Percentiles rank a stretch among this genome's conserved stretches.
Evolutionary conservation across 805 yeast species (phyloP).

Genomic region (Deakozyma indianensis): DNA sequence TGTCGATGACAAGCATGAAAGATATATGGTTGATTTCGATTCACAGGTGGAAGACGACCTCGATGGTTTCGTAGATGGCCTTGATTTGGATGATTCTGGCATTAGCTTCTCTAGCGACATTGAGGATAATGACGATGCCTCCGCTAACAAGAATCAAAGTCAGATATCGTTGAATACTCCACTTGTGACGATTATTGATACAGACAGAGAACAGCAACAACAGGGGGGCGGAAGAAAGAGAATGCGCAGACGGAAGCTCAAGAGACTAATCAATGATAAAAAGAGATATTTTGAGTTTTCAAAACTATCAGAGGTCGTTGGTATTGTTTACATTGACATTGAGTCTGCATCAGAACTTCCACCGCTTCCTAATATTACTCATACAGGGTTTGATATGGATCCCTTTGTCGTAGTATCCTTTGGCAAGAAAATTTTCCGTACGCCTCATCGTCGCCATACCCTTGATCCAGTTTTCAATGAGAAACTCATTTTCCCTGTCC

Average conservation of each 20-base stretch:
- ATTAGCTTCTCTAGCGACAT: neutral
- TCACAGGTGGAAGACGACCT: neutral
- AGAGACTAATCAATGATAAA: conserved; percentile 2
- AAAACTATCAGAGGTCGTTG: conserved; percentile 24
- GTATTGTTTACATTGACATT: conserved; percentile 67
- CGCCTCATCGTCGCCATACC: conserved; percentile 73
- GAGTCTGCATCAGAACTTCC: conserved; percentile 67
- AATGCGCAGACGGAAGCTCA: neutral
- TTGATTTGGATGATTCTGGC: conserved; percentile 1
- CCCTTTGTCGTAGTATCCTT: conserved; percentile 88
- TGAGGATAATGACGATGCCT: neutral
- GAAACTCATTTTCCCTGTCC: conserved; percentile 62
- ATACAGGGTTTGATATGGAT: conserved; percentile 86
- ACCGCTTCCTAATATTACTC: conserved; percentile 50
- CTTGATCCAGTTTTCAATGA: conserved; percentile 74
- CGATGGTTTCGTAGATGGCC: conserved; percentile 1
- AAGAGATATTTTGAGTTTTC: conserved; percentile 12
- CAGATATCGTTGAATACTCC: neutral
- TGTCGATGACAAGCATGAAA: neutral
- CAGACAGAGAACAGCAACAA: neutral
- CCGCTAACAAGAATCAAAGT: neutral
- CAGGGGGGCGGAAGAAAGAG: neutral
- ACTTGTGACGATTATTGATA: neutral
- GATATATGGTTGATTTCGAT: neutral
- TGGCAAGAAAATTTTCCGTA: conserved; percentile 75